phyloP scores from a whole-genome alignment of 1,284 basidiomycete genomes.

The Ceratobasidium sp. region DNA sequence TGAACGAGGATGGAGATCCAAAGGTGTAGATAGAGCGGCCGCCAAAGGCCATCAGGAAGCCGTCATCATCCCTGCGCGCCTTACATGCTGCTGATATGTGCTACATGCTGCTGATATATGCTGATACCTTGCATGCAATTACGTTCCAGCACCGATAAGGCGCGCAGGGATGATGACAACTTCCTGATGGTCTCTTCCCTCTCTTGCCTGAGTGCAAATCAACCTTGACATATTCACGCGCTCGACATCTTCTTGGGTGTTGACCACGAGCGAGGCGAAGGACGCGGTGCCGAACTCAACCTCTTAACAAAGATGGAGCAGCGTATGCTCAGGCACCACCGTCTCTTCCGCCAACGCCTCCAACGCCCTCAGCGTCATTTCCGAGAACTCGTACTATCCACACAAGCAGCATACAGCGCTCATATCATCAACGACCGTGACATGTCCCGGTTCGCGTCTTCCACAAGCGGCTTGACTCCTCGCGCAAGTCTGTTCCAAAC shows the following conservation, averaged over 20 bases:
- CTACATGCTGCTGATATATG: no score
- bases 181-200: slow-evolving; percentile 73
- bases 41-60: no score
- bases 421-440: slow-evolving; percentile 30
- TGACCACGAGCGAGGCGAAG: slow-evolving; percentile 67
- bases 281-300: slow-evolving; percentile 62
- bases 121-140: no score
- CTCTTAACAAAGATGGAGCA: slow-evolving; percentile 86
- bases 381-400: slow-evolving; percentile 64
- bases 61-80: no score
- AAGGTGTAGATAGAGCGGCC: slow-evolving; percentile 76
- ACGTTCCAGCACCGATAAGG: no score
- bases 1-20: slow-evolving; percentile 82
- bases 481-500: slow-evolving; percentile 44
- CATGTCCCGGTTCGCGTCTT: slow-evolving; percentile 57
- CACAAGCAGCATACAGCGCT: slow-evolving; percentile 36
- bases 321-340: slow-evolving; percentile 95
- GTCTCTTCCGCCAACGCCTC: slow-evolving; percentile 88
- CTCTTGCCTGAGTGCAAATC: slow-evolving; percentile 91
- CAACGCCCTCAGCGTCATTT: slow-evolving; percentile 71
- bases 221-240: slow-evolving; percentile 77
- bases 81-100: no score
- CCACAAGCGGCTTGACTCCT: slow-evolving; percentile 52
- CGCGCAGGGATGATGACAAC: no score
- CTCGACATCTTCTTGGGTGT: slow-evolving; percentile 90